Evolutionary conservation across 1,139 yeast species (phyloP).

Genomic region (Candida buenavistaensis): DNA sequence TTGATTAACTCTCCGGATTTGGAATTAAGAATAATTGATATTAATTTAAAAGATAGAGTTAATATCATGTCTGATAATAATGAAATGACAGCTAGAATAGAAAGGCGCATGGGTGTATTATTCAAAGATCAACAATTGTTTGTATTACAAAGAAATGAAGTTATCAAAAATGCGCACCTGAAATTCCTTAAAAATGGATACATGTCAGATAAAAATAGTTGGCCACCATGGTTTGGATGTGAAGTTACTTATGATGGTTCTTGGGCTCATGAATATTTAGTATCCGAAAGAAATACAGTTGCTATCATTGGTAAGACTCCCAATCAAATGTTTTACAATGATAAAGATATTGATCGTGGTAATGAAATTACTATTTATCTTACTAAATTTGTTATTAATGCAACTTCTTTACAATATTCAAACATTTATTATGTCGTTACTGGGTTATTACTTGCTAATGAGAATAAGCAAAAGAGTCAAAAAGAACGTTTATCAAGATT

Average conservation of each 20-base stretch:
- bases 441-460: conserved; percentile 66
- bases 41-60: conserved; percentile 52
- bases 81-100: conserved; percentile 52
- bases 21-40: conserved; percentile 62
- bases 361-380: conserved; percentile 53
- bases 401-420: conserved; percentile 74
- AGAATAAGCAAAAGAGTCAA: conserved; percentile 57
- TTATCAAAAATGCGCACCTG: conserved; percentile 17
- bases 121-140: conserved; percentile 72
- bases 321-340: conserved; percentile 50
- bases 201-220: conserved; percentile 27
- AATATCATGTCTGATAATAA: conserved; percentile 36
- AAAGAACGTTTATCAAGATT: conserved; percentile 65
- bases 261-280: conserved; percentile 48
- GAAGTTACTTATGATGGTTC: conserved; percentile 76
- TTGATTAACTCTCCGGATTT: conserved; percentile 71
- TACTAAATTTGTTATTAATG: conserved; percentile 66
- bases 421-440: conserved; percentile 63
- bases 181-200: conserved; percentile 27
- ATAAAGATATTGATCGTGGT: conserved; percentile 19
- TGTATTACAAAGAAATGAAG: conserved; percentile 51
- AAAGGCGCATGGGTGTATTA: conserved; percentile 68
- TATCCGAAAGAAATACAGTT: conserved; percentile 64
- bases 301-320: conserved; percentile 66
- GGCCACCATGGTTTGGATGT: conserved; percentile 86